Evolutionary conservation across 2,329 filamentous ascomycete genomes (phyloP).

Genomic region (Exophiala spinifera): DNA sequence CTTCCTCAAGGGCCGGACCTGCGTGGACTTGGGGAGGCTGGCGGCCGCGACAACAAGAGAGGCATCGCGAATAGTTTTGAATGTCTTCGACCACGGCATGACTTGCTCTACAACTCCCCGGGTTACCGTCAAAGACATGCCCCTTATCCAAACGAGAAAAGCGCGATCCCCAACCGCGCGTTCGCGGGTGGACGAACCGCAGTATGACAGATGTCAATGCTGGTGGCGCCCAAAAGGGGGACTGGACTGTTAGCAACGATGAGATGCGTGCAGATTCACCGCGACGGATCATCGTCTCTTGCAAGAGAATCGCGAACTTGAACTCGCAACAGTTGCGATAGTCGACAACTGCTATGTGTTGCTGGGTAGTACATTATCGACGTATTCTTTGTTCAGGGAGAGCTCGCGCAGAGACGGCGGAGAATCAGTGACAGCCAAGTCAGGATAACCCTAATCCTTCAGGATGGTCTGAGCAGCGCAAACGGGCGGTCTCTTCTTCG

Average conservation of each 20-base stretch:
- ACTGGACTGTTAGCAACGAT: not conserved
- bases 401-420: not conserved
- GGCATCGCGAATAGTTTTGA: not conserved
- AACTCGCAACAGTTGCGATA: too few species aligned
- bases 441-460: not conserved
- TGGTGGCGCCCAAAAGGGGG: not conserved
- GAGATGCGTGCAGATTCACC: too few species aligned
- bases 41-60: not conserved
- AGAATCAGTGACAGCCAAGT: not conserved
- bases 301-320: too few species aligned
- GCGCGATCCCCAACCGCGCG: not conserved
- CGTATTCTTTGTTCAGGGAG: too few species aligned
- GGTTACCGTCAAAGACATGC: not conserved
- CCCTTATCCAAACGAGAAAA: not conserved
- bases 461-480: not conserved
- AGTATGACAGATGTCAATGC: not conserved
- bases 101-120: not conserved
- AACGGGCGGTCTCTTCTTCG: not conserved
- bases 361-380: too few species aligned
- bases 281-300: too few species aligned
- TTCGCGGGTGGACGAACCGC: not conserved
- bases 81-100: not conserved
- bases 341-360: too few species aligned
- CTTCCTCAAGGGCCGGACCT: not conserved
- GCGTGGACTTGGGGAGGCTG: not conserved